These are phyloP conservation scores for Eucalyptus erythrocorys DNA, from an alignment of 345 rosid species.

Conservation along the genomic window DNA sequence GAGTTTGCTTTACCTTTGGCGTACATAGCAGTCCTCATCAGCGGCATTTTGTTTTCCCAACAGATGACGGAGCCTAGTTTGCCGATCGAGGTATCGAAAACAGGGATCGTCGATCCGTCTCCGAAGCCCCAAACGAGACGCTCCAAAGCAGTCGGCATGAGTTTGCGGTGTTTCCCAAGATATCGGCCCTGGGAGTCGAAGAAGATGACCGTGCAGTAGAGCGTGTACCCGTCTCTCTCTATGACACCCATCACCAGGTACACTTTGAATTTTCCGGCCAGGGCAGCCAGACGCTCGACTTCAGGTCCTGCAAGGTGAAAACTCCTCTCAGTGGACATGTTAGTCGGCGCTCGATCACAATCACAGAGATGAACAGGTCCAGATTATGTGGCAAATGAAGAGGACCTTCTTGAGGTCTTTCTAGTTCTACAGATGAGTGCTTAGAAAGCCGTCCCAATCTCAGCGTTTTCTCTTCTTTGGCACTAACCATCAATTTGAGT, in stretches of 20 bases:
- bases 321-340: background rate
- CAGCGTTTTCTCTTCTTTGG: background rate
- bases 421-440: background rate
- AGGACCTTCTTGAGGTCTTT: background rate
- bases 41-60: constrained; percentile 97
- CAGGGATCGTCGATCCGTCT: constrained; percentile 86
- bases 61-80: constrained; percentile 89
- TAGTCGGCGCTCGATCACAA: background rate
- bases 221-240: constrained; percentile 86
- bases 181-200: constrained; percentile 72
- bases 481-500: background rate
- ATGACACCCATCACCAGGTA: constrained; percentile 86
- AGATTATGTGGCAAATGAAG: background rate
- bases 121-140: constrained; percentile 95
- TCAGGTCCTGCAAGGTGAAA: constrained; percentile 47
- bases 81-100: constrained; percentile 69
- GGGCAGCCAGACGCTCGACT: constrained; percentile 65
- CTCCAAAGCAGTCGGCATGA: constrained; percentile 89
- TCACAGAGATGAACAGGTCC: background rate
- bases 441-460: background rate
- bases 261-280: constrained; percentile 81
- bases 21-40: constrained; percentile 87
- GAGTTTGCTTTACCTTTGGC: constrained; percentile 45
- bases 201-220: constrained; percentile 72
- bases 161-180: constrained; percentile 81